Percentiles rank a stretch among this genome's conserved stretches.
These are phyloP conservation scores for Pterocarpus santalinus DNA, from an alignment of 306 rosid genomes.

Conservation along the genomic window DNA sequence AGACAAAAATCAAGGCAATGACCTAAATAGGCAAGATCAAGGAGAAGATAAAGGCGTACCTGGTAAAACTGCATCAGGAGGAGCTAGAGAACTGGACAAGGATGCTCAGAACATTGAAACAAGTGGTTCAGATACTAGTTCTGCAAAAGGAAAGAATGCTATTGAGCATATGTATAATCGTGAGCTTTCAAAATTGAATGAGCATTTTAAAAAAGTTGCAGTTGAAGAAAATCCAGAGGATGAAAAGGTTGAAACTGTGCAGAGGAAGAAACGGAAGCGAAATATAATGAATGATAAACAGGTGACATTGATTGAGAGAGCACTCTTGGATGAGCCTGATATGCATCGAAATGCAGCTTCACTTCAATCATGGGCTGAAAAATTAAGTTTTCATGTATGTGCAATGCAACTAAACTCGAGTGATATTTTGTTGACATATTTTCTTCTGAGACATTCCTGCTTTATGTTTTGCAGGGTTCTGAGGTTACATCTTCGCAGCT, in stretches of 20 bases:
- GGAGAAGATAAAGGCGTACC: constrained; percentile 63
- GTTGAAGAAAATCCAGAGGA: constrained; percentile 69
- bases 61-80: constrained; percentile 57
- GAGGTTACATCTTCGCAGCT: constrained; percentile 88
- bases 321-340: constrained; percentile 87
- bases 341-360: constrained; percentile 86
- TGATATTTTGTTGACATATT: constrained; percentile 26
- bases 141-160: constrained; percentile 72
- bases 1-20: constrained; percentile 59
- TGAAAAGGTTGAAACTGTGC: constrained; percentile 72
- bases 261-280: constrained; percentile 86
- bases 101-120: constrained; percentile 78
- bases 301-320: constrained; percentile 74
- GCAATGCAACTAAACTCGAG: constrained; percentile 37
- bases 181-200: constrained; percentile 61
- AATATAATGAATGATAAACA: constrained; percentile 90
- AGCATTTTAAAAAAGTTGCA: constrained; percentile 54
- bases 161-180: constrained; percentile 57
- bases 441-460: constrained; percentile 52
- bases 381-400: constrained; percentile 80
- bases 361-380: constrained; percentile 84
- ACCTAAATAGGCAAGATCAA: constrained; percentile 47
- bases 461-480: constrained; percentile 80
- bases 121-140: constrained; percentile 85
- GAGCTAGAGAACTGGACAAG: constrained; percentile 60